These are phyloP conservation scores for Talaromyces sp. DNA, from an alignment of 2,329 filamentous ascomycete species.

Conservation along the genomic window DNA sequence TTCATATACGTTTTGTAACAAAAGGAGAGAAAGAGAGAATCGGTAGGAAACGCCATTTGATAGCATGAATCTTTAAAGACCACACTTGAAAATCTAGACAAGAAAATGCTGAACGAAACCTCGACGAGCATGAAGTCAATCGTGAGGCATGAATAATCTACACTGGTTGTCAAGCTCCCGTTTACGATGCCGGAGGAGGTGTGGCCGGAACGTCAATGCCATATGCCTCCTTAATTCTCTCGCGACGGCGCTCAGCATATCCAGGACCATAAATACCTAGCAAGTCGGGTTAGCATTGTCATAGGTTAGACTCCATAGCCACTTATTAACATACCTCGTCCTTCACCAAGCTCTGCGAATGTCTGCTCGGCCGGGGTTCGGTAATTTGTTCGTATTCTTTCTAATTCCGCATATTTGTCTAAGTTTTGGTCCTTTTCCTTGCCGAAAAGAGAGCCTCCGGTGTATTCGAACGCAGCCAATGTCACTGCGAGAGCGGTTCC, in stretches of 20 bases:
- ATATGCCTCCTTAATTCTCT: conserved; percentile 81
- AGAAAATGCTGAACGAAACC: conserved; percentile 5
- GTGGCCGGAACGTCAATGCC: conserved; percentile 77
- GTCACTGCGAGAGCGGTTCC: conserved; percentile 57
- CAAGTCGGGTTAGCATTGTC: conserved; percentile 2
- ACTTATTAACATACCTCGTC: conserved; percentile 62
- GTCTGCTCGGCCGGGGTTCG: conserved; percentile 76
- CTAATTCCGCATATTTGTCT: conserved; percentile 73
- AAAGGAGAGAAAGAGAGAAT: neutral
- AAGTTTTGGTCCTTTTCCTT: conserved; percentile 55
- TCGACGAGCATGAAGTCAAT: conserved; percentile 5
- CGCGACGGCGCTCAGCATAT: conserved; percentile 77
- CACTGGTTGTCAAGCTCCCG: conserved; percentile 23
- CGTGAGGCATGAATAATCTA: conserved; percentile 25
- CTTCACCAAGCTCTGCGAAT: conserved; percentile 76
- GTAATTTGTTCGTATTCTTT: conserved; percentile 68
- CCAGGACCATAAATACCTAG: conserved; percentile 75
- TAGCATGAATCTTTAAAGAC: neutral
- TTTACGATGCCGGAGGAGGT: conserved; percentile 40
- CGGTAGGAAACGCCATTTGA: neutral
- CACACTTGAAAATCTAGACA: neutral
- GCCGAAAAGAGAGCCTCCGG: conserved; percentile 60
- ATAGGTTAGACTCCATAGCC: neutral
- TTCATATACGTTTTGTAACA: neutral
- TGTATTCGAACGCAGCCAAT: conserved; percentile 65